A percentile compares a stretch with the other conserved stretches of the same genome.
Evolutionary conservation across 1,284 basidiomycete species (phyloP).

Genomic region (Golubevia sp.): DNA sequence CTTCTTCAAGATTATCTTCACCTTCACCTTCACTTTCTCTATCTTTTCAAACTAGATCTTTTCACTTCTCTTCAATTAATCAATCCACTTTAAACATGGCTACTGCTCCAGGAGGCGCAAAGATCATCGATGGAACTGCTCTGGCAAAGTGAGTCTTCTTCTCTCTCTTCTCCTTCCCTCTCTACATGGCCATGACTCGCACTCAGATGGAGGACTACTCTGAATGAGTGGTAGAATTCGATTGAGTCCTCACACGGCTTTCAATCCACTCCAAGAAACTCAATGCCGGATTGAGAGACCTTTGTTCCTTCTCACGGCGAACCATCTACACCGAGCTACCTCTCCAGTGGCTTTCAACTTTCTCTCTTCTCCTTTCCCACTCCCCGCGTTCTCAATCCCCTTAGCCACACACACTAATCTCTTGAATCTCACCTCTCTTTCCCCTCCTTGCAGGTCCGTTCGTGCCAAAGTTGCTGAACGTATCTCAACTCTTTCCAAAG

Average conservation of each 20-base stretch:
- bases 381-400: slow-evolving; percentile 2
- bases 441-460: slow-evolving; percentile 14
- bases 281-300: too few relatives aligned
- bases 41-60: not conserved
- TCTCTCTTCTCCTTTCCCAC: slow-evolving; percentile 1
- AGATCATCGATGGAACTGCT: slow-evolving; percentile 83
- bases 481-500: slow-evolving; percentile 28
- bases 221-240: too few relatives aligned
- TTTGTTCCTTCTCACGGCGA: not conserved
- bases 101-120: slow-evolving; percentile 32
- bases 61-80: not conserved
- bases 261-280: too few relatives aligned
- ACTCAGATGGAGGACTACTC: too few relatives aligned
- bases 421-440: slow-evolving; percentile 19
- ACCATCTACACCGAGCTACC: slow-evolving; percentile 92
- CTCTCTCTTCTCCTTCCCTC: not conserved
- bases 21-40: not conserved
- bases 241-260: too few relatives aligned
- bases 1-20: not conserved
- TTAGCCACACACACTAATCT: not conserved
- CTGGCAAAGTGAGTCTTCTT: slow-evolving; percentile 78
- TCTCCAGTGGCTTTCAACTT: slow-evolving; percentile 70
- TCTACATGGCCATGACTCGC: too few relatives aligned
- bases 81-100: not conserved
- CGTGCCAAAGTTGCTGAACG: slow-evolving; percentile 42